These are phyloP conservation scores for Kwoniella dejecticola DNA, from an alignment of 768 basidiomycete genomes.

Conservation along the genomic window DNA sequence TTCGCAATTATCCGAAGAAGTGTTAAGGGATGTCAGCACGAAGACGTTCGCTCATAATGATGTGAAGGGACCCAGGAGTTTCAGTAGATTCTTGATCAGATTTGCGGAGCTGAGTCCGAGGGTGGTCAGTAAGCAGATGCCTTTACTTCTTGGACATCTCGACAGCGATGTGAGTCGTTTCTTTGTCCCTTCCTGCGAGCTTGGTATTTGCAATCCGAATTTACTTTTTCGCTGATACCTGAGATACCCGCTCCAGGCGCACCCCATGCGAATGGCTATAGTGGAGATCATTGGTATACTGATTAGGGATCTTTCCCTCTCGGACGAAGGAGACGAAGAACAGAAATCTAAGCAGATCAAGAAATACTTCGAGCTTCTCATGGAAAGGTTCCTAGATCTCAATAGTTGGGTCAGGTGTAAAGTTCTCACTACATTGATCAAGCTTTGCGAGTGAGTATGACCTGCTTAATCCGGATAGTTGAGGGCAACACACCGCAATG, in stretches of 20 bases:
- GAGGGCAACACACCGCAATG: constrained; percentile 1
- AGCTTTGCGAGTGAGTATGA: constrained; percentile 68
- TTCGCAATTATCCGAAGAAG: constrained; percentile 83
- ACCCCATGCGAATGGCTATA: constrained; percentile 93
- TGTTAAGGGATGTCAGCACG: constrained; percentile 62
- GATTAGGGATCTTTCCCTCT: constrained; percentile 73
- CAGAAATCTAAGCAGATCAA: constrained; percentile 69
- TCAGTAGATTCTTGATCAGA: constrained; percentile 78
- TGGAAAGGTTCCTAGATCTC: constrained; percentile 82
- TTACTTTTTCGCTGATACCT: background rate
- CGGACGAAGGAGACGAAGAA: constrained; percentile 60
- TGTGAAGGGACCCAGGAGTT: constrained; percentile 80
- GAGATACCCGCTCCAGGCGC: constrained; percentile 64
- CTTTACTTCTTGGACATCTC: constrained; percentile 76
- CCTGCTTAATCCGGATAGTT: too few species aligned
- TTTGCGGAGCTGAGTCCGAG: constrained; percentile 79
- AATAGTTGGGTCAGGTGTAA: constrained; percentile 90
- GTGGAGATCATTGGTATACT: constrained; percentile 85
- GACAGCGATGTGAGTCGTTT: constrained; percentile 75
- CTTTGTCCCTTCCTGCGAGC: background rate
- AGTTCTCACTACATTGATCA: constrained; percentile 73
- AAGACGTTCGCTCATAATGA: constrained; percentile 59
- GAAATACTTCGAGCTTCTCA: constrained; percentile 76
- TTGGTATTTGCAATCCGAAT: too few species aligned
- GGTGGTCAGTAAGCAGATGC: constrained; percentile 83